Conservation (phyloP, 345 rosid species). For the Eucalyptus lansdowneana region DNA sequence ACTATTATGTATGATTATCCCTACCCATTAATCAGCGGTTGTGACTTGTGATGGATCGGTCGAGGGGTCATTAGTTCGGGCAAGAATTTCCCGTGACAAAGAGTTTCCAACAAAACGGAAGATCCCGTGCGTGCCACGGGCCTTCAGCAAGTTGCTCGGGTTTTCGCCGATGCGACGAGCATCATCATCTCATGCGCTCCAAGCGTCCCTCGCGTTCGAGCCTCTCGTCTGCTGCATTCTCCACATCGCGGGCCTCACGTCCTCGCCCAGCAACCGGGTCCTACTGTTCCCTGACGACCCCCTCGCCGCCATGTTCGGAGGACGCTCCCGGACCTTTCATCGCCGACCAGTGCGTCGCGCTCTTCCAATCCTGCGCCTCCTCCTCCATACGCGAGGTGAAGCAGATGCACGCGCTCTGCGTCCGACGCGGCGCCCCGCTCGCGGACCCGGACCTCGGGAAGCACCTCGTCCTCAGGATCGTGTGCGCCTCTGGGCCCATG, state of each 20-base stretch:
- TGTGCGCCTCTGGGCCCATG: conserved; percentile 52
- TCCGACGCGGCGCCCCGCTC: conserved; percentile 44
- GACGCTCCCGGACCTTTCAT: not conserved
- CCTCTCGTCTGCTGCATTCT: not conserved
- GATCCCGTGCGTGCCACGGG: not conserved
- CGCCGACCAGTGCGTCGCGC: conserved; percentile 37
- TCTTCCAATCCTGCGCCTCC: conserved; percentile 30
- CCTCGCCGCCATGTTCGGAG: not conserved
- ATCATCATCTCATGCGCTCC: not conserved
- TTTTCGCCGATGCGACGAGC: not conserved
- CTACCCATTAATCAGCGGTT: not conserved
- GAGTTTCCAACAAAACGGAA: not conserved
- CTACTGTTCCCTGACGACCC: not conserved
- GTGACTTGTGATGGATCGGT: not conserved
- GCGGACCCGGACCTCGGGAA: conserved; percentile 33
- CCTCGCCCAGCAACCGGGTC: not conserved
- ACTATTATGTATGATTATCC: no score
- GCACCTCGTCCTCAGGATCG: conserved; percentile 42
- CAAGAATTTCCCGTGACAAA: not conserved
- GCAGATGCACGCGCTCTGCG: conserved; percentile 62
- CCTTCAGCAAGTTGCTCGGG: not conserved
- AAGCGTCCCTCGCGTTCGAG: not conserved
- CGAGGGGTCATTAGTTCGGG: not conserved
- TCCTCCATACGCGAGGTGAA: conserved; percentile 43
- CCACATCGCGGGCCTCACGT: not conserved